Conservation (phyloP, 192 early-diverging fungal genomes). For the Rhizoclosmatium sp. region DNA sequence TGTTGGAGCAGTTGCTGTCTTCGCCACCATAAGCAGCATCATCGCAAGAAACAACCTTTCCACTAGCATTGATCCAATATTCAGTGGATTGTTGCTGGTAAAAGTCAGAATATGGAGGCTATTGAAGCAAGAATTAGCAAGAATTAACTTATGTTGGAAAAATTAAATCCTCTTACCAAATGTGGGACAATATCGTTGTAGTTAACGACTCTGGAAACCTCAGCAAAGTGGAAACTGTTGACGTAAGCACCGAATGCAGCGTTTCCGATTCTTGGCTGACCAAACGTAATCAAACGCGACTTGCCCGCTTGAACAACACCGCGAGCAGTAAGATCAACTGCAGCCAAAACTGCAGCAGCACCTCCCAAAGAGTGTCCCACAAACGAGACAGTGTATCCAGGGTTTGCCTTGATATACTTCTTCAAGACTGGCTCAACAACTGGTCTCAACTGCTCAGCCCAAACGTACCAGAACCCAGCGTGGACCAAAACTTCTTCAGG, state of each 20-base stretch:
- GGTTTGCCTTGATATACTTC: not conserved
- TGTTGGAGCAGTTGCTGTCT: constrained; percentile 13
- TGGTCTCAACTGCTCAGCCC: not conserved
- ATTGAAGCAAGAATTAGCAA: not conserved
- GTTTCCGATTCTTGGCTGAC: constrained; percentile 53
- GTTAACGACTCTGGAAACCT: constrained; percentile 23
- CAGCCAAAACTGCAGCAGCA: constrained; percentile 37
- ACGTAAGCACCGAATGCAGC: constrained; percentile 36
- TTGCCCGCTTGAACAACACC: constrained; percentile 5
- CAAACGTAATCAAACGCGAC: constrained; percentile 41
- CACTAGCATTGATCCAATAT: constrained; percentile 36
- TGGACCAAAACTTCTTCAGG: constrained; percentile 34
- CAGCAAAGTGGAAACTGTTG: not conserved
- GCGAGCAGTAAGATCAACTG: constrained; percentile 37
- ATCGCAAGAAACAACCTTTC: constrained; percentile 32
- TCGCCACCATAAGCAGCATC: constrained; percentile 11
- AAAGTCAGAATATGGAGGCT: not conserved
- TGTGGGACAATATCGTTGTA: constrained; percentile 38
- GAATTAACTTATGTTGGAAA: not conserved
- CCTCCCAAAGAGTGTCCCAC: constrained; percentile 50
- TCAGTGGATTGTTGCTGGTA: constrained; percentile 40
- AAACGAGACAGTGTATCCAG: constrained; percentile 35
- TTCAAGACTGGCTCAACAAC: not conserved
- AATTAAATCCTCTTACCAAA: not conserved
- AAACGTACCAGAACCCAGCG: constrained; percentile 38